Percentiles rank a stretch among this genome's conserved stretches.
Evolutionary conservation across 2,329 filamentous ascomycete species (phyloP).

Genomic region (Gliomastix tumulicola): DNA sequence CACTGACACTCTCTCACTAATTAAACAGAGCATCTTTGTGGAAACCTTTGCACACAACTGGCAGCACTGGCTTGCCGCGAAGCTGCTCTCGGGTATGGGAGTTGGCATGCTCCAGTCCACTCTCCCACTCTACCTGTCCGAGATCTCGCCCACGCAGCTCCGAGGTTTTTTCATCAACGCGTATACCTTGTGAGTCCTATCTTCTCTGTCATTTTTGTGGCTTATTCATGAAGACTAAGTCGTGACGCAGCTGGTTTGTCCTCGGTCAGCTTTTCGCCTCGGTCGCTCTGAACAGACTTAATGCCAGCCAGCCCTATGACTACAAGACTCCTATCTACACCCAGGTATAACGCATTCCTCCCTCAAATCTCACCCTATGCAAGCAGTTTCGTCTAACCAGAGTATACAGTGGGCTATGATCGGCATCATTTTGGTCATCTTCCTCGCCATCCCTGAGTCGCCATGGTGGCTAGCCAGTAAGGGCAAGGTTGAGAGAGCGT

Average conservation of each 20-base stretch:
- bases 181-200: slow-evolving; percentile 23
- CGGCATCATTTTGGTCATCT: slow-evolving; percentile 25
- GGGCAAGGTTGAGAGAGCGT: slow-evolving; percentile 20
- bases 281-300: slow-evolving; percentile 28
- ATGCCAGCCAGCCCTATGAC: slow-evolving; percentile 18
- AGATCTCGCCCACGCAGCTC: slow-evolving; percentile 28
- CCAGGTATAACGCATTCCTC: slow-evolving; percentile 15
- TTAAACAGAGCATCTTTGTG: slow-evolving; percentile 17
- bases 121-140: slow-evolving; percentile 29
- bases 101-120: slow-evolving; percentile 31
- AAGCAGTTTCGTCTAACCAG: too few relatives aligned
- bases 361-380: too few relatives aligned
- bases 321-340: slow-evolving; percentile 30
- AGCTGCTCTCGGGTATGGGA: slow-evolving; percentile 21
- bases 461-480: slow-evolving; percentile 28
- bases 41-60: slow-evolving; percentile 26
- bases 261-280: slow-evolving; percentile 33
- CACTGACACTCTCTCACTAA: too few relatives aligned
- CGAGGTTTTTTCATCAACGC: slow-evolving; percentile 28
- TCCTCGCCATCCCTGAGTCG: slow-evolving; percentile 24
- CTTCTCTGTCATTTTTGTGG: not conserved
- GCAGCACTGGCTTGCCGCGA: slow-evolving; percentile 29
- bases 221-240: not conserved
- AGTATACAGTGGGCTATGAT: slow-evolving; percentile 32
- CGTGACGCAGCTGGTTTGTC: slow-evolving; percentile 29